Evolutionary conservation across 106 monocot genomes (phyloP), one percentile per base, ranked within the genome.

Genomic region (Phalaenopsis equestris): DNA sequence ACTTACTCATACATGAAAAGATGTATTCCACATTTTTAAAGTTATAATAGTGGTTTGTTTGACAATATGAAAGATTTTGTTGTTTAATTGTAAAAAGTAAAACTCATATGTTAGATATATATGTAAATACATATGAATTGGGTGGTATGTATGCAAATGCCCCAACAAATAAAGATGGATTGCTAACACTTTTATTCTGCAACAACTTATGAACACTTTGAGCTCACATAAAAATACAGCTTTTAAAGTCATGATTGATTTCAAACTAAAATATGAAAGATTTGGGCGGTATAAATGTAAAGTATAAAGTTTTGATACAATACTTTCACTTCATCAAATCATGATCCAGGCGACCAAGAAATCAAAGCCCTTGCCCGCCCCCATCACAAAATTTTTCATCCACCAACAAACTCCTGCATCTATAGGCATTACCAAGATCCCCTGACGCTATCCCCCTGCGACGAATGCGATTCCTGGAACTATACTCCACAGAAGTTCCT

Each of bases 401-500:
- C 76, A 3, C 6, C 76, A 76, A 18, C 76, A 1, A 24, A 49
- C 24, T 47, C 48, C 76, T 76, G 76, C 76, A 36, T 76, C 76
- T 49, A 30, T 11, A 76, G 76, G 76, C n/a, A 14, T 30, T 36
- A 42, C 10, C n/a, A 47, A 11, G 49, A 76, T 76, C 47, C 76
- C 30, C 23, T 76, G 49, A 76, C 46, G 8, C 49, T 76, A 2
- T 48, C 76, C 0, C 14, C 76, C 49, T 76, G 76, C 30, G 30
- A 23, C 48, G 15, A 48, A 48, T 47, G 76, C n/a, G 76, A 76
- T 48, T 76, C 49, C 9, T 76, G 76, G 76, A 76, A 76, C 12
- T 76, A 76, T 48, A 76, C 76, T 49, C 76, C 76, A 9, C 76
- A 76, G 58, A 78, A 78, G 56, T 61, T 78, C 57, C 21, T 78